Base-by-base conservation (phyloP, 2,329 filamentous ascomycete species). In the Clonostachys rosea region DNA sequence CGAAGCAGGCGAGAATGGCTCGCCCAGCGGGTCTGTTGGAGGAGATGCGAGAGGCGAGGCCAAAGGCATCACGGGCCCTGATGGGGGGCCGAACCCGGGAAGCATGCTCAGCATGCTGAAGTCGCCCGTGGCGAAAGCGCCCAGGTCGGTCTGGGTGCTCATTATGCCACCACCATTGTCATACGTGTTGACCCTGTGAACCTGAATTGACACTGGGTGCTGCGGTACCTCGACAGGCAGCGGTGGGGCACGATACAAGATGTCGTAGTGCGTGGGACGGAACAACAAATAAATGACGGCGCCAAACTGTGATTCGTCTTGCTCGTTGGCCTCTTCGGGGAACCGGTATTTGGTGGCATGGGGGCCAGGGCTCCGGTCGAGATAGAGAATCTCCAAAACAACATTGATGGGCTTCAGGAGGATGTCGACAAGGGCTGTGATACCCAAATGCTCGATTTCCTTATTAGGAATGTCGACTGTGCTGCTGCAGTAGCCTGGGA, bases 391-490 rank as follows among this genome's bases (percentile, higher is more conserved):
- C 61, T 96, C 90, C 17, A 97, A 79, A 5, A 85, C 83, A 52
- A 96, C 82, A 14, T 84, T 83, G 44, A 85, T 84, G 8, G 87
- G 88, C 59, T 89, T 86, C 52, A 97, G 80, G 5, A 97, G 76
- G 24, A 90, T 79, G 52, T 92, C 84, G 51, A 86, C 81, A 44
- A 97, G 73, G 3, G 89, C 81, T 50, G 82, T 82, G 52, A 97
- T 76, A 40, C 89, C 89, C n/a, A 96, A 72, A 57, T 96, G 84
- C 56, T 99, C 94, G 52, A 97, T 95, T 69, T 97, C 92, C 44
- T 84, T 82, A 55, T 85, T 79, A 14, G 85, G 77, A 1, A 87
- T 81, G 62, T 95, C 86, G 52, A 97, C 83, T 50, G 78, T 79
- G 13, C 78, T 75, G 37, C 75, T 65, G 61, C 87, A 89, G 65